Conservation (phyloP, 176 grass and related monocot species). For the Rhipidocladum racemiflorum region DNA sequence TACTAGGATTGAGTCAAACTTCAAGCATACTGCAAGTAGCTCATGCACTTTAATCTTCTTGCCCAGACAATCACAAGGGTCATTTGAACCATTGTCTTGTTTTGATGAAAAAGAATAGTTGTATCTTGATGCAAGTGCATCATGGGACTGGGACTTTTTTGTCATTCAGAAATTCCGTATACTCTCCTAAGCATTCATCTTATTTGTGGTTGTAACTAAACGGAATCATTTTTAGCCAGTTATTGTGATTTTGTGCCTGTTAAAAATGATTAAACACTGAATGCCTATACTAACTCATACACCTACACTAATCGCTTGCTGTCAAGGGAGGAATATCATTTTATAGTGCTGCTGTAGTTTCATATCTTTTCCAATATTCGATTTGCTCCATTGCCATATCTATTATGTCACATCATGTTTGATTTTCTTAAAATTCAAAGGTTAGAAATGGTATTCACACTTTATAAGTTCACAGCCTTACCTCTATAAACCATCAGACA, state of each 20-base stretch:
- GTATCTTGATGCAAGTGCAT: not conserved
- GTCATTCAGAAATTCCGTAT: not conserved
- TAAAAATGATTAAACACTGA: not conserved
- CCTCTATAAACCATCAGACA: not conserved
- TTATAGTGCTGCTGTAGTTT: not conserved
- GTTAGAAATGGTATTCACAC: not conserved
- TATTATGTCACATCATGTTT: not conserved
- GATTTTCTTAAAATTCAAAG: not conserved
- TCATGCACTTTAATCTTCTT: not conserved
- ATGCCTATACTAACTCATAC: not conserved
- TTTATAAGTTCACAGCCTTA: not conserved
- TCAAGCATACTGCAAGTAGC: not conserved
- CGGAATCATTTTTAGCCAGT: not conserved
- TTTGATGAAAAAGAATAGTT: not conserved
- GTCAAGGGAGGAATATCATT: not conserved
- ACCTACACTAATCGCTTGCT: not conserved
- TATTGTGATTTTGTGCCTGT: not conserved
- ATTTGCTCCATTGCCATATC: not conserved
- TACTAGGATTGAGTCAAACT: not conserved
- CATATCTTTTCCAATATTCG: conserved; percentile 3
- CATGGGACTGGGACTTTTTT: not conserved
- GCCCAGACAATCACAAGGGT: not conserved
- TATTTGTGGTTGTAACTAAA: conserved; percentile 2
- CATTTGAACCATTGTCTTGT: not conserved
- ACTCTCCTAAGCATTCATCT: not conserved